Base-by-base conservation (phyloP, 23 red algal species). In the Gracilaria domingensis region DNA sequence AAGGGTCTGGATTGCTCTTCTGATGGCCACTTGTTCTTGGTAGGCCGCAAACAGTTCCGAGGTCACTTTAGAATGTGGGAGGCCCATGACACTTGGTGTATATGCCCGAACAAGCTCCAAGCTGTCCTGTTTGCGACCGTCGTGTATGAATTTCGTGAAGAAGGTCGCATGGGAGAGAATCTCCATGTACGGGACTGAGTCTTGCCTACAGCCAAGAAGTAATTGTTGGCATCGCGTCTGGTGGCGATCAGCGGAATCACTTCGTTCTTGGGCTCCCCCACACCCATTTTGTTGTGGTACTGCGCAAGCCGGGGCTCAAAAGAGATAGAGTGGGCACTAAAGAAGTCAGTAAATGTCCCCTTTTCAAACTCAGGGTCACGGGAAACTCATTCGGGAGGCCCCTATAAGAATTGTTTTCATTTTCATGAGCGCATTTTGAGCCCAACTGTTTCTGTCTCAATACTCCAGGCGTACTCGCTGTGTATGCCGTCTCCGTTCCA, bases 291-390 rank as follows among this genome's bases (percentile, higher is more conserved):
- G 40, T 88, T 78, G 48, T 88, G 84, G 21, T 45, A 14, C 20
- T 67, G 84, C 77, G 84, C 66, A 20, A 36, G 70, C 39, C 29
- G 20, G 12, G 65, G 66, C 26, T 38, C 40, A 35, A 88, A 88
- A 12, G 34, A 24, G 69, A 77, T 77, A 3, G 36, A 44, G 17
- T 44, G 36, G 4, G 23, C 71, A 6, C 14, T 51, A 38, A 75
- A 18, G 33, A 71, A 87, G 29, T 73, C 62, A 5, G 26, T 51
- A 37, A 75, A 87, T 18, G 29, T 64, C 23, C 50, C 34, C 28
- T 85, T 85, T 4, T 66, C 34, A 40, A 88, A 88, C 45, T 88
- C 84, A 5, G 39, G 84, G 42, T 88, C 69, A 26, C 48, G 47
- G 12, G 84, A 88, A 4, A 79, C n/a, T 12, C 8, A 17, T 6